These are phyloP conservation scores for Paramyrothecium sp. DNA, from an alignment of 2,329 filamentous ascomycete species.

Conservation along the genomic window DNA sequence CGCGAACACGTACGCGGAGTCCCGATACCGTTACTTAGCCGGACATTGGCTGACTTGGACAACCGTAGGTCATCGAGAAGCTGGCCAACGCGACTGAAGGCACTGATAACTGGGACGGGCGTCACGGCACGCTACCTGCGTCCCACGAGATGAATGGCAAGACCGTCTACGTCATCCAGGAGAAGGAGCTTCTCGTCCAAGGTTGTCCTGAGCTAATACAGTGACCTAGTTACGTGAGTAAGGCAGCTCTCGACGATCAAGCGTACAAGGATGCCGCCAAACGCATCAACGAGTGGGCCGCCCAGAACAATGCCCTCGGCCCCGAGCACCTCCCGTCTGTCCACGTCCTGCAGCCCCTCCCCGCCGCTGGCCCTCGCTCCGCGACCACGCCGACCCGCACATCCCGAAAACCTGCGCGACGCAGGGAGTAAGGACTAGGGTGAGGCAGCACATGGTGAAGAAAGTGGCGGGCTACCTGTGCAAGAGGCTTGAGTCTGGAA, in stretches of 20 bases:
- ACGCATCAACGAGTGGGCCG: slow-evolving; percentile 18
- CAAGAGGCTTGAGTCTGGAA: no score
- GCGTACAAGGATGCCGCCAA: slow-evolving; percentile 16
- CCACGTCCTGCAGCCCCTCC: slow-evolving; percentile 16
- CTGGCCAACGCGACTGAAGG: neutral
- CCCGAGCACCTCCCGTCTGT: slow-evolving; percentile 8
- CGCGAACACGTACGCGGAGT: neutral
- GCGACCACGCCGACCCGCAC: slow-evolving; percentile 15
- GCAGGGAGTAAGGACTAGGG: slow-evolving; percentile 19
- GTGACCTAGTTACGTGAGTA: slow-evolving; percentile 17
- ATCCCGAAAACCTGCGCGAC: no score
- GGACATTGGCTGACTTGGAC: no score
- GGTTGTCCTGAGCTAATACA: neutral
- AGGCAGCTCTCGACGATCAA: slow-evolving; percentile 21
- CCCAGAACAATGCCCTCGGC: slow-evolving; percentile 9
- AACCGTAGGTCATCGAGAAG: neutral
- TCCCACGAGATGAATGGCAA: slow-evolving; percentile 22
- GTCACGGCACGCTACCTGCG: slow-evolving; percentile 20
- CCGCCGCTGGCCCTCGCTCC: slow-evolving; percentile 16
- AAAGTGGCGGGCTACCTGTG: slow-evolving; percentile 20
- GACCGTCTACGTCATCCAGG: slow-evolving; percentile 21
- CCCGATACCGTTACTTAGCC: no score
- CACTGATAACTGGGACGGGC: neutral
- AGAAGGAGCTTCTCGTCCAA: slow-evolving; percentile 12
- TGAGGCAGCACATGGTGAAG: slow-evolving; percentile 19